Evolutionary conservation across 805 yeast genomes (phyloP), one percentile per base, ranked within the genome.

Genomic region (Komagataella kurtzmanii): DNA sequence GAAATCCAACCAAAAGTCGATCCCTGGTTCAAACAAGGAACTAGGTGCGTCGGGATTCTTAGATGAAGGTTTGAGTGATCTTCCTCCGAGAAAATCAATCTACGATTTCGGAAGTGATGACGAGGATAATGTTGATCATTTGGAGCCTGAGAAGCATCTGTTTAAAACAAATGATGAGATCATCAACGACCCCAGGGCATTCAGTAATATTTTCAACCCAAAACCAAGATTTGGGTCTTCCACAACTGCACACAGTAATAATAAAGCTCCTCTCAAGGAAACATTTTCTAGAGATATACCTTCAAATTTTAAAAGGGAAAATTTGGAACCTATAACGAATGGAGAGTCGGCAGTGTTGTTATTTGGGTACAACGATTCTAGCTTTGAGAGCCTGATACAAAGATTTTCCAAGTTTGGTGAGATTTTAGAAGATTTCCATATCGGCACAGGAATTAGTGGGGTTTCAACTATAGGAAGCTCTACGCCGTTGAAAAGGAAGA

Each of bases 361-460:
- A 2, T 88, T 85, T 66, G 98, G 98, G 1, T 91, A 88, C 63
- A 88, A 95, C 1, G 95, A 89, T 59, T 73, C 80, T 1, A 73
- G 82, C 56, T 80, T 95, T 7, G 75, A 74, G 36, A 74, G 74
- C 43, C 78, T 91, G 1, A 73, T 91, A 44, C 77, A 78, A 50
- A 86, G 81, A 64, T 91, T 89, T 60, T 73, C 81, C 21, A 84
- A 83, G 58, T 88, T 83, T 65, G 98, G 98, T 18, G 74, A 72
- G 24, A 80, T 91, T 45, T 64, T 88, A 52, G 97, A 89, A 57
- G 83, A 85, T 59, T 82, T 85, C 58, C 81, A 81, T 44, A 56
- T 36, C n/a, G 43, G 18, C 17, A 21, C 17, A 40, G 40, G 36
- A 17, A 24, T 17, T 8, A 45, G 6, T 30, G 40, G 40, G 5